phyloP scores from a whole-genome alignment of 441 rosid genomes.

The Arabidopsis hybrid region DNA sequence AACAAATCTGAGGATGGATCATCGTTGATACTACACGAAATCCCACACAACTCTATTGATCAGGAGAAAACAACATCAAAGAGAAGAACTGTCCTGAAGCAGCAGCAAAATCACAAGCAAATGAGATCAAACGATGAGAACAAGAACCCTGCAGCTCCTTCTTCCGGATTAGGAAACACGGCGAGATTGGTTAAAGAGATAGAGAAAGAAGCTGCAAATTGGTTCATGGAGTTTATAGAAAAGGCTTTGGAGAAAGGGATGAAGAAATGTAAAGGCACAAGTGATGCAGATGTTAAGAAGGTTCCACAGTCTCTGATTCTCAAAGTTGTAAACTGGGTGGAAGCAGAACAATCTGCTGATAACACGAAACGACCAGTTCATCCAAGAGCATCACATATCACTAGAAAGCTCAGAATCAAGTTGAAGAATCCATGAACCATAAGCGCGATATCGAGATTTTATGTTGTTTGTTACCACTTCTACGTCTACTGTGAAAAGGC shows the following conservation, averaged over 20 bases:
- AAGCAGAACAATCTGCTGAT: constrained; percentile 72
- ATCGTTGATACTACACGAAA: constrained; percentile 54
- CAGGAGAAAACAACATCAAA: constrained; percentile 53
- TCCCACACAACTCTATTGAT: constrained; percentile 59
- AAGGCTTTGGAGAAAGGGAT: constrained; percentile 75
- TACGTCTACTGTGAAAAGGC: constrained; percentile 18
- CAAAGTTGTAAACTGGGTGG: constrained; percentile 87
- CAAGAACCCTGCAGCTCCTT: constrained; percentile 56
- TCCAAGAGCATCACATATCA: constrained; percentile 77
- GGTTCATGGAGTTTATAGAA: constrained; percentile 96
- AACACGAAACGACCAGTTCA: constrained; percentile 63
- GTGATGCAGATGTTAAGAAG: constrained; percentile 62
- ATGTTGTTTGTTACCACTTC: constrained; percentile 31
- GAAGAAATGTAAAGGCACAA: constrained; percentile 64
- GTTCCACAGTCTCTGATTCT: constrained; percentile 80
- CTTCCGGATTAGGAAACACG: constrained; percentile 55
- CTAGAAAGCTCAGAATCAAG: constrained; percentile 90
- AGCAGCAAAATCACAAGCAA: constrained; percentile 45
- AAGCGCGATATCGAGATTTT: neutral
- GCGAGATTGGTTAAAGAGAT: constrained; percentile 72
- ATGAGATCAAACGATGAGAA: constrained; percentile 75
- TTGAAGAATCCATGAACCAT: constrained; percentile 77
- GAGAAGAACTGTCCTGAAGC: constrained; percentile 56
- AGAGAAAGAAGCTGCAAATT: constrained; percentile 79
- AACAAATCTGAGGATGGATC: constrained; percentile 49